These are phyloP conservation scores for Dothideomycetes sp. DNA, from an alignment of 2,329 filamentous ascomycete genomes.

Conservation along the genomic window DNA sequence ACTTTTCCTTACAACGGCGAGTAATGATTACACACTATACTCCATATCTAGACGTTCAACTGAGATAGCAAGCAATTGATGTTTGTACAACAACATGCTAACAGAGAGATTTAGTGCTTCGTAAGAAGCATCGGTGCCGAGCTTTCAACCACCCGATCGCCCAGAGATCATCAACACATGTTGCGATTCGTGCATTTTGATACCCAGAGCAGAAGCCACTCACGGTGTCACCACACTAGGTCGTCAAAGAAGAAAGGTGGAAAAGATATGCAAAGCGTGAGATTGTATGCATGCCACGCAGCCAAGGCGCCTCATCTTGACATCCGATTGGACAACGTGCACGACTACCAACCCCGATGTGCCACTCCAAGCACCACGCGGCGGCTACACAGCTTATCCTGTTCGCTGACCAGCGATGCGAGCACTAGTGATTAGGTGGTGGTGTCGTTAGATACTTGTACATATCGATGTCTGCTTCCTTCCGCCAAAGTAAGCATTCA, in stretches of 20 bases:
- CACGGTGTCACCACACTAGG: no score
- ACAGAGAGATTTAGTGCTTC: neutral
- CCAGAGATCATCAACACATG: neutral
- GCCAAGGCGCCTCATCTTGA: conserved; percentile 6
- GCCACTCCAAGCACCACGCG: neutral
- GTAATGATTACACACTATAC: no score
- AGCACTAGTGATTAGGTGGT: neutral
- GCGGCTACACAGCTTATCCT: conserved; percentile 12
- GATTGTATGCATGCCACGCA: conserved; percentile 4
- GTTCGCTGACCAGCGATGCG: conserved; percentile 6
- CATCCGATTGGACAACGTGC: conserved; percentile 4
- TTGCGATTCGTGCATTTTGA: no score
- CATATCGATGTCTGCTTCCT: conserved; percentile 10
- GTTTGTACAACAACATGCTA: neutral
- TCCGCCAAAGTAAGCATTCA: no score
- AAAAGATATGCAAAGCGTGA: neutral
- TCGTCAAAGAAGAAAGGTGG: neutral
- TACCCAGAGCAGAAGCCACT: no score
- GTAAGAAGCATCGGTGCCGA: neutral
- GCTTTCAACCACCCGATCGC: neutral
- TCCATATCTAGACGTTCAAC: no score
- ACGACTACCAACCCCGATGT: conserved; percentile 5
- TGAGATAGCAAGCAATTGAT: no score
- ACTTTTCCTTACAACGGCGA: no score
- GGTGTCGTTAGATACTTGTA: conserved; percentile 3